Evolutionary conservation across 2,329 filamentous ascomycete species (phyloP).

Genomic region (Fusarium duplospermum): DNA sequence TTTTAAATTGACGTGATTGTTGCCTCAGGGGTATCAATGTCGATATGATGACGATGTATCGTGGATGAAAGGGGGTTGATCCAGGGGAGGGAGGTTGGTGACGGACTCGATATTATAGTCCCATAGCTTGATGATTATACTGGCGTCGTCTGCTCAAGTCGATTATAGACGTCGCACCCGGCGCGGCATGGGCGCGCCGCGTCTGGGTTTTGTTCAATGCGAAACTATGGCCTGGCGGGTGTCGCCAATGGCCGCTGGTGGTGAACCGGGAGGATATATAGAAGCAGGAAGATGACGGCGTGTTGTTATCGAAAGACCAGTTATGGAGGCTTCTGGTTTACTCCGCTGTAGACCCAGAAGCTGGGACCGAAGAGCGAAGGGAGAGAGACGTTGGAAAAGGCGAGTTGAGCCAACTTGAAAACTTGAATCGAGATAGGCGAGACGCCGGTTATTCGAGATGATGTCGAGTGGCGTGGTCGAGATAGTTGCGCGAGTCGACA

Average conservation of each 20-base stretch:
- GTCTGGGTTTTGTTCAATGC: slow-evolving; percentile 48
- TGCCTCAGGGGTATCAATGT: slow-evolving; percentile 6
- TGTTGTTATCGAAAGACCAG: slow-evolving; percentile 52
- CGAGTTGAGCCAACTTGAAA: slow-evolving; percentile 95
- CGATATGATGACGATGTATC: slow-evolving; percentile 13
- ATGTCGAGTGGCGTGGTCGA: slow-evolving; percentile 15
- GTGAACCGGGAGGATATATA: slow-evolving; percentile 12
- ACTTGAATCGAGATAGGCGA: slow-evolving; percentile 56
- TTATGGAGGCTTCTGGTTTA: slow-evolving; percentile 99
- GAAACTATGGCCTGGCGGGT: slow-evolving; percentile 36
- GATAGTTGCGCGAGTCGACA: slow-evolving; percentile 3
- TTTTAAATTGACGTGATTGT: slow-evolving; percentile 50
- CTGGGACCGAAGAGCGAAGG: slow-evolving; percentile 91
- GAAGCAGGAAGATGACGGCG: slow-evolving; percentile 9
- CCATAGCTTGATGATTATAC: slow-evolving; percentile 44
- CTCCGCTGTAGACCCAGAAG: slow-evolving; percentile 95
- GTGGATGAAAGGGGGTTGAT: slow-evolving; percentile 16
- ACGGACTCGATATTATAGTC: slow-evolving; percentile 46
- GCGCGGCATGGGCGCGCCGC: slow-evolving; percentile 54
- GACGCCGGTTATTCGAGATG: slow-evolving; percentile 31
- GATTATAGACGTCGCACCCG: slow-evolving; percentile 47
- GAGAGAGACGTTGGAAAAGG: slow-evolving; percentile 76
- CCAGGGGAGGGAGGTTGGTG: slow-evolving; percentile 32
- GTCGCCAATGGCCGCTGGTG: slow-evolving; percentile 34
- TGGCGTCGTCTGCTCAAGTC: slow-evolving; percentile 27